These are phyloP conservation scores for Lentinus brumalis DNA, from an alignment of 768 basidiomycete genomes.

Conservation along the genomic window DNA sequence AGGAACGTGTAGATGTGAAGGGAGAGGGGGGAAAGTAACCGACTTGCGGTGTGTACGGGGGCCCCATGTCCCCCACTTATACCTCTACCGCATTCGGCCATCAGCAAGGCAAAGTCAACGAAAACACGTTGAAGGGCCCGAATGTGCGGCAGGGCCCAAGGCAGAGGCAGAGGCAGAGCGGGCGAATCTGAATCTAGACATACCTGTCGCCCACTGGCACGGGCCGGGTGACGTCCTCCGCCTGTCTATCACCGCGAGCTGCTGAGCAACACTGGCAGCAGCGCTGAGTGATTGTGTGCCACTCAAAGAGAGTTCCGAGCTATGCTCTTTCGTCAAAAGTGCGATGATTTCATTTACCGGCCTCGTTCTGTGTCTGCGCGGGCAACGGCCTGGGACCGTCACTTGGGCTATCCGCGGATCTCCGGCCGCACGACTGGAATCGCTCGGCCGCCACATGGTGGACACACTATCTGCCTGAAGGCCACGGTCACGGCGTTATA, in stretches of 20 bases:
- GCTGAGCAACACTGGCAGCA: background rate
- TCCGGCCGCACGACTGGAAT: background rate
- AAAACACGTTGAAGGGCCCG: too few relatives aligned
- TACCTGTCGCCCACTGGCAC: too few relatives aligned
- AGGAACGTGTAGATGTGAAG: background rate
- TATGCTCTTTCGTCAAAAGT: background rate
- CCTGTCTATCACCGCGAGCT: too few relatives aligned
- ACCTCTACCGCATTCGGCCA: too few relatives aligned
- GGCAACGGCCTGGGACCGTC: background rate
- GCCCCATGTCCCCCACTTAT: too few relatives aligned
- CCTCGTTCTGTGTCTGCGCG: background rate
- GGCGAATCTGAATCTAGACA: too few relatives aligned
- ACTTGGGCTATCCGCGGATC: background rate
- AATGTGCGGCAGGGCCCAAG: too few relatives aligned
- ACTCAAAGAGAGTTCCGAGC: background rate
- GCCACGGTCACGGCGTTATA: background rate
- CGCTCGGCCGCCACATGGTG: background rate
- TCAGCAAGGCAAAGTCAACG: too few relatives aligned
- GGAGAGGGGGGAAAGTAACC: background rate
- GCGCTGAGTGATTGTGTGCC: background rate
- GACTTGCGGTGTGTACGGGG: too few relatives aligned
- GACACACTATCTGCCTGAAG: background rate
- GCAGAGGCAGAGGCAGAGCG: too few relatives aligned
- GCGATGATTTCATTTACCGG: conserved; percentile 1
- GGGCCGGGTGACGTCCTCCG: too few relatives aligned